These are phyloP conservation scores for Dissophora ornata DNA, from an alignment of 192 early-diverging fungal species.

Conservation along the genomic window DNA sequence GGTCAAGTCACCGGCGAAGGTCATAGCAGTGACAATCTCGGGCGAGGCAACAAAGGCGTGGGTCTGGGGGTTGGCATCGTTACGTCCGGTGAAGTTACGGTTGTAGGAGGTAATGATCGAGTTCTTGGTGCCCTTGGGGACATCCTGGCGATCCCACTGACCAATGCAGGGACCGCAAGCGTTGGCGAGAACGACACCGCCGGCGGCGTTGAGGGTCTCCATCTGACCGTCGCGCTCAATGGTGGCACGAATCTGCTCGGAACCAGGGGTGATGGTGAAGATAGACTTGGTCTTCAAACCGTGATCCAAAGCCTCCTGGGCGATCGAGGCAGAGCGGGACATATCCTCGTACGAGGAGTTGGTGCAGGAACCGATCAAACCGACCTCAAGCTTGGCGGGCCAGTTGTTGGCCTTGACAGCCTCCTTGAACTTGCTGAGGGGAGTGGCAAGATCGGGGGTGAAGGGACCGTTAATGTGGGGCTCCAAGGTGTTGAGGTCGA, in stretches of 20 bases:
- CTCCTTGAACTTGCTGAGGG: conserved; percentile 92
- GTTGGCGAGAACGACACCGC: conserved; percentile 94
- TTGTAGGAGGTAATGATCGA: conserved; percentile 99
- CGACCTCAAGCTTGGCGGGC: conserved; percentile 88
- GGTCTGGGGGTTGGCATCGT: conserved; percentile 97
- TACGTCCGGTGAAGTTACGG: conserved; percentile 99
- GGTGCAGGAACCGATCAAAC: conserved; percentile 98
- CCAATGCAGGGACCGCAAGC: conserved; percentile 99
- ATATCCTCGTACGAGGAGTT: conserved; percentile 99
- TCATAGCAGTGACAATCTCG: conserved; percentile 95
- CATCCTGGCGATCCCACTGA: conserved; percentile 98
- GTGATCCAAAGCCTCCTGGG: conserved; percentile 81
- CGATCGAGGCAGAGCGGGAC: conserved; percentile 91
- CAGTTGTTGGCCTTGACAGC: conserved; percentile 88
- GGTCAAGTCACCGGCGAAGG: conserved; percentile 90
- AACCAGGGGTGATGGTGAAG: conserved; percentile 95
- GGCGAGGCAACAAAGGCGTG: conserved; percentile 97
- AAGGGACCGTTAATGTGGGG: conserved; percentile 98
- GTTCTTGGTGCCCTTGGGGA: conserved; percentile 97
- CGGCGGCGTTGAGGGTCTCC: conserved; percentile 77
- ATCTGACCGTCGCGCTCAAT: conserved; percentile 92
- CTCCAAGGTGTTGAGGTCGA: conserved; percentile 92
- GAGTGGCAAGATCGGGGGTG: conserved; percentile 95
- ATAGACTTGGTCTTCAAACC: conserved; percentile 85
- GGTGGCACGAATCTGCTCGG: conserved; percentile 97